phyloP scores from a whole-genome alignment of 306 rosid genomes.

The Albizia julibrissin region DNA sequence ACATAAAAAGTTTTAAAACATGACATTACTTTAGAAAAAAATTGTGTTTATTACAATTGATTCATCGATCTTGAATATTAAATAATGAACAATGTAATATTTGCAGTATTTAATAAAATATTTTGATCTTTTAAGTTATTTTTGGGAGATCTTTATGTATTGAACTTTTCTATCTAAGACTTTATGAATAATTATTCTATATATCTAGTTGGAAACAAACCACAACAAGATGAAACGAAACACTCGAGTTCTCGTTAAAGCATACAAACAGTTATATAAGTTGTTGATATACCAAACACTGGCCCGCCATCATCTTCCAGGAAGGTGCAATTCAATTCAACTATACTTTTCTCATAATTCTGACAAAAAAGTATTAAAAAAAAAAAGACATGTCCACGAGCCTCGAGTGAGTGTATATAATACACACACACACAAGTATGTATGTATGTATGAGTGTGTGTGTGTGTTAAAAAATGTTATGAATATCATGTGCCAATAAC shows the following conservation, averaged over 20 bases:
- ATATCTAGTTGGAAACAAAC: background rate
- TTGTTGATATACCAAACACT: slow-evolving; percentile 14
- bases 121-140: too few relatives aligned
- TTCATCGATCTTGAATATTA: too few relatives aligned
- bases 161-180: background rate
- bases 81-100: background rate
- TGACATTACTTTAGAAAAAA: background rate
- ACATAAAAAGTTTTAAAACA: background rate
- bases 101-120: background rate
- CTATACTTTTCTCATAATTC: slow-evolving; percentile 30
- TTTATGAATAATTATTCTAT: background rate
- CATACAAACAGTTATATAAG: background rate
- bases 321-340: slow-evolving; percentile 72
- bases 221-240: background rate
- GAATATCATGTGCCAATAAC: too few relatives aligned
- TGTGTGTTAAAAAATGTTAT: too few relatives aligned
- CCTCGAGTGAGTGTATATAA: background rate
- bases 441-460: too few relatives aligned
- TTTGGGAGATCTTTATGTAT: too few relatives aligned
- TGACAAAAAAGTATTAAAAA: background rate
- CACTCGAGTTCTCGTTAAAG: slow-evolving; percentile 15
- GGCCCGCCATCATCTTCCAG: slow-evolving; percentile 43
- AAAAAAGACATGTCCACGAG: background rate
- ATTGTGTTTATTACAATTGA: too few relatives aligned
- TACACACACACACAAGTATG: too few relatives aligned